Evolutionary conservation across 148 eudicot species (phyloP).

Genomic region (Hydrangea macrophylla): DNA sequence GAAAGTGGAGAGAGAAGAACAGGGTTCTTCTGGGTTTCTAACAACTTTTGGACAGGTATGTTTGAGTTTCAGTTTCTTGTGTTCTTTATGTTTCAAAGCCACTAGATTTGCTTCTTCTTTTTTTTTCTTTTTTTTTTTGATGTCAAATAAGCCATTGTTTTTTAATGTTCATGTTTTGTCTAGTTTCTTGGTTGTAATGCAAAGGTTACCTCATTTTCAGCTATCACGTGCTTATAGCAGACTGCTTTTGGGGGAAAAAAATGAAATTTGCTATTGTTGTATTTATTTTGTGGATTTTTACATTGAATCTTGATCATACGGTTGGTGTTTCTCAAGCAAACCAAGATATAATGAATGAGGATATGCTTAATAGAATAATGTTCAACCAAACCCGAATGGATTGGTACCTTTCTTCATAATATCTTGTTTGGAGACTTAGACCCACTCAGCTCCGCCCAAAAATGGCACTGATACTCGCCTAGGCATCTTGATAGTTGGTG

Average conservation of each 20-base stretch:
- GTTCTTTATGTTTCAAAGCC: too few relatives aligned
- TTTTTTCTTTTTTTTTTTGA: too few relatives aligned
- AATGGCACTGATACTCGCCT: neutral
- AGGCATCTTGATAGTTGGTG: neutral
- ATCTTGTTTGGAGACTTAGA: neutral
- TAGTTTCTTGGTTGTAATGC: neutral
- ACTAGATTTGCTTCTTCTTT: too few relatives aligned
- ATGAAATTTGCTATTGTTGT: too few relatives aligned
- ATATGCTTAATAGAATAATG: too few relatives aligned
- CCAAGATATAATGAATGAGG: too few relatives aligned
- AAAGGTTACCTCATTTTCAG: neutral
- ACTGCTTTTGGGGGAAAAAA: neutral
- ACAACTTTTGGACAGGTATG: constrained; percentile 50
- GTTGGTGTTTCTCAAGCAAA: too few relatives aligned
- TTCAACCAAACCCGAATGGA: too few relatives aligned
- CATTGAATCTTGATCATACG: too few relatives aligned
- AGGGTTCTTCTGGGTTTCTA: constrained; percentile 18
- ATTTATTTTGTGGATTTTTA: too few relatives aligned
- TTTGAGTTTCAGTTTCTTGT: constrained; percentile 1
- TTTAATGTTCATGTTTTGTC: too few relatives aligned
- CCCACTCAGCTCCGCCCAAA: neutral
- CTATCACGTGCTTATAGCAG: neutral
- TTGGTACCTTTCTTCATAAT: neutral
- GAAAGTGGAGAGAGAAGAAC: constrained; percentile 18
- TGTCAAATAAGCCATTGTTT: too few relatives aligned